These are phyloP conservation scores for Diplodia sapinea DNA, from an alignment of 2,329 filamentous ascomycete genomes.

Conservation along the genomic window DNA sequence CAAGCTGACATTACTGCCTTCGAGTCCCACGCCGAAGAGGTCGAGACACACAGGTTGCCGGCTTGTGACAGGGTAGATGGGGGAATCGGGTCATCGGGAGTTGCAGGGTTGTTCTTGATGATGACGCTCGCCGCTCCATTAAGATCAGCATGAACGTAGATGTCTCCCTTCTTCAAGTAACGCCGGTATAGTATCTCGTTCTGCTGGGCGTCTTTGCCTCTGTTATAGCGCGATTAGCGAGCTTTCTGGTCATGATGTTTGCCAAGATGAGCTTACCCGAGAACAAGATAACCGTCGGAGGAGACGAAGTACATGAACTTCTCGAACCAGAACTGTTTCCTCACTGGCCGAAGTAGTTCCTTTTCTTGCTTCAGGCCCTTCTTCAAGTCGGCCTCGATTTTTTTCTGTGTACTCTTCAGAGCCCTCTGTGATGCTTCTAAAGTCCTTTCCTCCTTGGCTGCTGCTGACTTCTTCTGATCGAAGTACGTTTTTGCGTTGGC, in stretches of 20 bases:
- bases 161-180: slow-evolving; percentile 84
- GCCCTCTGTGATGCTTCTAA: slow-evolving; percentile 79
- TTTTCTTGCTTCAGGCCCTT: slow-evolving; percentile 92
- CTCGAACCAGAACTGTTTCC: slow-evolving; percentile 92
- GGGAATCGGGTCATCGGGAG: slow-evolving; percentile 83
- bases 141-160: slow-evolving; percentile 90
- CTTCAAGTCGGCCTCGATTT: slow-evolving; percentile 83
- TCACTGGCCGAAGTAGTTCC: slow-evolving; percentile 78
- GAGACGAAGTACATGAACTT: slow-evolving; percentile 97
- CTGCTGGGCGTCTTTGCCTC: slow-evolving; percentile 83
- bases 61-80: slow-evolving; percentile 91
- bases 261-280: slow-evolving; percentile 56
- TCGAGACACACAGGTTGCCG: slow-evolving; percentile 80
- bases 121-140: slow-evolving; percentile 83
- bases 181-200: slow-evolving; percentile 89
- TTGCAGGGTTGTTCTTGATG: slow-evolving; percentile 83
- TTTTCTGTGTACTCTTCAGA: slow-evolving; percentile 86
- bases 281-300: slow-evolving; percentile 89
- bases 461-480: slow-evolving; percentile 82
- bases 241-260: not conserved
- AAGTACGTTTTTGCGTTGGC: slow-evolving; percentile 92
- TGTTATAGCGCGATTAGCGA: not conserved
- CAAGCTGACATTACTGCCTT: slow-evolving; percentile 95
- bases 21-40: slow-evolving; percentile 91
- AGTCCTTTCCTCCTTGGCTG: slow-evolving; percentile 86